phyloP scores from a whole-genome alignment of 345 rosid species.

The Boechera retrofracta region DNA sequence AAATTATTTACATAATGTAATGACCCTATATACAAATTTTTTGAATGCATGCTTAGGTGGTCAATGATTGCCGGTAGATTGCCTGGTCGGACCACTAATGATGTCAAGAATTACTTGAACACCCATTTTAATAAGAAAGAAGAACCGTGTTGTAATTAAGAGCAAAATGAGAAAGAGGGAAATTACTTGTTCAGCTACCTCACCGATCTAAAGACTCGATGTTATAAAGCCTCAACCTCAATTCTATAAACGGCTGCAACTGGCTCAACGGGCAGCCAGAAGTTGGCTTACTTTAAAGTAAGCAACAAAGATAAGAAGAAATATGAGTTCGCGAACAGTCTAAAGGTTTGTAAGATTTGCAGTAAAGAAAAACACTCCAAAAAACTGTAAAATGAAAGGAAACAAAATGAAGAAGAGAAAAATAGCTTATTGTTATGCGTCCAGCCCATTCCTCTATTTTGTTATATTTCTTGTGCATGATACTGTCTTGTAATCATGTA shows the following conservation, averaged over 20 bases:
- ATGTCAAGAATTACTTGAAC: conserved; percentile 57
- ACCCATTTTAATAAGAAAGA: neutral
- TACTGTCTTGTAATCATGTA: no score
- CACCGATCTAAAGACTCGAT: neutral
- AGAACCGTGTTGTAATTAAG: conserved; percentile 14
- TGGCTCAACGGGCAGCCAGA: neutral
- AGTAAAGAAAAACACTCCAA: no score
- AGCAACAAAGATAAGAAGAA: conserved; percentile 13
- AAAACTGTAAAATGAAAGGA: no score
- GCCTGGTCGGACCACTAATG: conserved; percentile 54
- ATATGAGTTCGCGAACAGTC: neutral
- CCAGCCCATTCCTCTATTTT: no score
- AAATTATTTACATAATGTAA: no score
- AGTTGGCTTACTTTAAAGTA: conserved; percentile 13
- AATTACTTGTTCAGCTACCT: no score
- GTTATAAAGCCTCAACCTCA: conserved; percentile 45
- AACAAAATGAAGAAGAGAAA: no score
- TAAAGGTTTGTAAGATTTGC: neutral
- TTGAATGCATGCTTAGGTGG: conserved; percentile 11
- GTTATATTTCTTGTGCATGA: no score
- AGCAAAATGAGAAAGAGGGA: conserved; percentile 13
- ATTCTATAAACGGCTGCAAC: conserved; percentile 28
- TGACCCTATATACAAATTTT: no score
- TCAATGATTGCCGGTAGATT: conserved; percentile 54
- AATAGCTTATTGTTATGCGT: no score